Conservation (phyloP, 2,329 filamentous ascomycete genomes). For the Cladosporium sp. region DNA sequence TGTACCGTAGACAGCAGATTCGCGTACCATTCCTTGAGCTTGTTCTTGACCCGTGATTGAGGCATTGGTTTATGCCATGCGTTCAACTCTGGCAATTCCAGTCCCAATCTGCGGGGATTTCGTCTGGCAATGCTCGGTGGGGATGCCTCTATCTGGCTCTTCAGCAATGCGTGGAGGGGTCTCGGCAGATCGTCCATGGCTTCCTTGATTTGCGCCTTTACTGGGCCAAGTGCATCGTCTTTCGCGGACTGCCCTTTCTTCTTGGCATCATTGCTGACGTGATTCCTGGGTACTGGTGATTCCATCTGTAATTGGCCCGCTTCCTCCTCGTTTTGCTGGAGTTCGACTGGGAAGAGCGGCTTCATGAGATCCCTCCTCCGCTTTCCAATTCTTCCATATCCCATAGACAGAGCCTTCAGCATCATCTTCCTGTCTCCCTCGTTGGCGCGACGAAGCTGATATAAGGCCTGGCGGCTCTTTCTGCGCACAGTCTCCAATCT, state of each 20-base stretch:
- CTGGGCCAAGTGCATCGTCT: not conserved
- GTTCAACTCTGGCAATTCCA: slow-evolving; percentile 40
- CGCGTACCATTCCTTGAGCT: slow-evolving; percentile 42
- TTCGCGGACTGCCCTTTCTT: not conserved
- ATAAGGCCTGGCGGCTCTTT: slow-evolving; percentile 42
- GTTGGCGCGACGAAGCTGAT: slow-evolving; percentile 50
- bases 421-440: slow-evolving; percentile 50
- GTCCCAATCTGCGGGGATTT: slow-evolving; percentile 22
- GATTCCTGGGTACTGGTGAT: too few relatives aligned
- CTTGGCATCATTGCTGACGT: too few relatives aligned
- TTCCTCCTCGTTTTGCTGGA: too few relatives aligned
- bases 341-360: slow-evolving; percentile 1
- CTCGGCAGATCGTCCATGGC: not conserved
- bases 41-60: slow-evolving; percentile 39
- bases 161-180: slow-evolving; percentile 22
- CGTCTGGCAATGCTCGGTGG: slow-evolving; percentile 29
- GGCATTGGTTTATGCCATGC: slow-evolving; percentile 46
- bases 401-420: slow-evolving; percentile 48
- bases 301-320: too few relatives aligned
- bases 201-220: slow-evolving; percentile 1
- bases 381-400: slow-evolving; percentile 56
- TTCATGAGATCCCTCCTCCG: slow-evolving; percentile 47
- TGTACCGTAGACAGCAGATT: slow-evolving; percentile 38
- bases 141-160: slow-evolving; percentile 24
- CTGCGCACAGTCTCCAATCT: slow-evolving; percentile 19